A percentile compares a stretch with the other conserved stretches of the same genome.
These are phyloP conservation scores for Pythium folliculosum DNA, from an alignment of 352 stramenopile species.

Conservation along the genomic window DNA sequence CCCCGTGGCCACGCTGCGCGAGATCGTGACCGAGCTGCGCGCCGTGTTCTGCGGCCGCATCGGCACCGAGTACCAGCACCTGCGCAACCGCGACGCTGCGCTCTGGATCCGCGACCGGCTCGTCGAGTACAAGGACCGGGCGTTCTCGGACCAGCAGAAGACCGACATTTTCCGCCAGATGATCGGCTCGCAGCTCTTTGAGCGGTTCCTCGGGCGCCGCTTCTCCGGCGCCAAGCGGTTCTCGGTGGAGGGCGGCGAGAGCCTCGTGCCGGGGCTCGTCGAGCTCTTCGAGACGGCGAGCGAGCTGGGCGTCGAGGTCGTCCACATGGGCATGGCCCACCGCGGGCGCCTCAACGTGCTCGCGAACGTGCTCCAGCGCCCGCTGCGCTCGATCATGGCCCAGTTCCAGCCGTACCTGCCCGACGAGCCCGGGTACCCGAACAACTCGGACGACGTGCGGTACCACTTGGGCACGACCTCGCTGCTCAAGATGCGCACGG, in stretches of 20 bases:
- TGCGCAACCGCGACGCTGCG: conserved; percentile 91
- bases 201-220: conserved; percentile 97
- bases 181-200: conserved; percentile 96
- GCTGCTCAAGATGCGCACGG: conserved; percentile 65
- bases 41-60: conserved; percentile 97
- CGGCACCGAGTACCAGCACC: conserved; percentile 98
- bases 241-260: conserved; percentile 97
- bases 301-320: conserved; percentile 95
- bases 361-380: conserved; percentile 98
- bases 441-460: conserved; percentile 89
- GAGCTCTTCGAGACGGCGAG: conserved; percentile 94
- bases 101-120: conserved; percentile 79
- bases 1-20: conserved; percentile 70
- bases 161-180: conserved; percentile 94
- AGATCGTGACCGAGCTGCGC: conserved; percentile 92
- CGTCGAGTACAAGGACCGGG: conserved; percentile 60
- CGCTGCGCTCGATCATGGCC: conserved; percentile 93
- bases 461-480: conserved; percentile 88
- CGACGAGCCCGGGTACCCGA: conserved; percentile 82
- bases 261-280: conserved; percentile 94
- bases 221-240: conserved; percentile 97
- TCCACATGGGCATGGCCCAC: conserved; percentile 99
- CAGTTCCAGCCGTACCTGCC: conserved; percentile 86
- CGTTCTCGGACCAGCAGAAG: conserved; percentile 86
- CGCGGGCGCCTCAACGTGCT: conserved; percentile 97